A percentile compares a stretch with the other conserved stretches of the same genome.
phyloP scores from a whole-genome alignment of 2,329 filamentous ascomycete genomes.

The Apiospora sp. region DNA sequence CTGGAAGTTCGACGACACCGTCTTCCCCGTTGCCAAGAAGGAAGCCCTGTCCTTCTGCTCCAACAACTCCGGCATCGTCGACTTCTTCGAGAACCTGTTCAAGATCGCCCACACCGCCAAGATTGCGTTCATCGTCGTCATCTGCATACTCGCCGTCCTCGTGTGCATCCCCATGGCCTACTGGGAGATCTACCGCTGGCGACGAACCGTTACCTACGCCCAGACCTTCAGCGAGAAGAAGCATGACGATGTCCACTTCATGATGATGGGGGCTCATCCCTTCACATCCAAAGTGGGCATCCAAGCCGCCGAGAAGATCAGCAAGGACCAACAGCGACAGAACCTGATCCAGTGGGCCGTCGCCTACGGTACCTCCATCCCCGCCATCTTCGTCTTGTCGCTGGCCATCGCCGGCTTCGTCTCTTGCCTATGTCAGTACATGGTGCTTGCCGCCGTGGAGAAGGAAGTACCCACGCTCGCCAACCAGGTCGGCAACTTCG shows the following conservation, averaged over 20 bases:
- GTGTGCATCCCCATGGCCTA: conserved; percentile 82
- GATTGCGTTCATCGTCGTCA: conserved; percentile 78
- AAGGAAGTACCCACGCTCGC: conserved; percentile 80
- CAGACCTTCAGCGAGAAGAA: conserved; percentile 69
- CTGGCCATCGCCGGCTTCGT: conserved; percentile 84
- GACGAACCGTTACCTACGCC: conserved; percentile 74
- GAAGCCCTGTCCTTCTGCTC: conserved; percentile 87
- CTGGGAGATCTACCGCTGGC: conserved; percentile 81
- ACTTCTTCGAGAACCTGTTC: conserved; percentile 81
- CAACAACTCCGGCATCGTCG: conserved; percentile 79
- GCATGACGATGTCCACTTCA: conserved; percentile 84
- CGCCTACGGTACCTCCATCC: conserved; percentile 85
- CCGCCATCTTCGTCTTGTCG: conserved; percentile 86
- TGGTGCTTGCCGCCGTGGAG: conserved; percentile 77
- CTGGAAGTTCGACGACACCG: conserved; percentile 79
- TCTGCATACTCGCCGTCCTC: conserved; percentile 74
- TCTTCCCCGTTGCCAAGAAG: conserved; percentile 86
- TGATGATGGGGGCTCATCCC: conserved; percentile 87
- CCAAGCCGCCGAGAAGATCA: conserved; percentile 61
- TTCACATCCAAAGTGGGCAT: conserved; percentile 77
- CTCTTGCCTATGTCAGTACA: conserved; percentile 81
- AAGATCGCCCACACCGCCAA: conserved; percentile 72
- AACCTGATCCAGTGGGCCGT: conserved; percentile 82
- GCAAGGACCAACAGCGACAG: conserved; percentile 60
- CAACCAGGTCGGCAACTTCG: conserved; percentile 78